Base-by-base conservation (phyloP, 306 rosid genomes). In the Trifolium repens region DNA sequence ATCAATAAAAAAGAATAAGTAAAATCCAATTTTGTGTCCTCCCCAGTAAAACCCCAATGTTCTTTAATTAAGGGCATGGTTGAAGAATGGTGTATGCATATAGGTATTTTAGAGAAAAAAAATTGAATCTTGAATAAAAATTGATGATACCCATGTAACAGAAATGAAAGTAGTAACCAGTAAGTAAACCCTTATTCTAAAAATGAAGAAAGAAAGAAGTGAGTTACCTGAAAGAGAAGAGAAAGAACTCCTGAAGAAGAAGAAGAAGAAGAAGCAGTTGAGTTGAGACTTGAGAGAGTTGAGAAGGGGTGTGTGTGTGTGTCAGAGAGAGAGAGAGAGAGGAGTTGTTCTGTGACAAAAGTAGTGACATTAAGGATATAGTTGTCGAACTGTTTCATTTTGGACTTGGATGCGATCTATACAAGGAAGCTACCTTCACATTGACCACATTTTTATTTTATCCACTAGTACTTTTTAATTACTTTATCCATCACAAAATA, bases 31-130 rank as follows among this genome's bases (percentile, higher is more conserved):
- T 66, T 47, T 35, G 50, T 73, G 2, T 13, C 60, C 39, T 79
- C 22, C 37, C 54, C 37, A 74, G 72, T 37, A 32, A 74, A 70
- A 84, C 71, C 79, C 88, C 75, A 84, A 57, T 43, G 26, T 49
- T 16, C 10, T 39, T 71, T 47, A 67, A 73, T 71, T 47, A 67
- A 73, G 22, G 62, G 65, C 8, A 73, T 69, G 68, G 40, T 86
- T 5, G 12, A 75, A 78, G 67, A 3, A 55, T 57, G 47, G 0
- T 22, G 39, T 35, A 35, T 34, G 39, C 39, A 35, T 35, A 35
- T 35, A 35, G 1, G 39, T 39, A 3, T 7, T n/a, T 53, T 12
- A 55, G 42, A 55, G n/a, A n/a, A n/a, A 22, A 40, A 80, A 77
- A 68, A 57, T 55, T 49, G 77, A 60, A 66, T 55, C 50, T 59